Conservation (phyloP, 305 asterid species). For the Fraxinus sp. region DNA sequence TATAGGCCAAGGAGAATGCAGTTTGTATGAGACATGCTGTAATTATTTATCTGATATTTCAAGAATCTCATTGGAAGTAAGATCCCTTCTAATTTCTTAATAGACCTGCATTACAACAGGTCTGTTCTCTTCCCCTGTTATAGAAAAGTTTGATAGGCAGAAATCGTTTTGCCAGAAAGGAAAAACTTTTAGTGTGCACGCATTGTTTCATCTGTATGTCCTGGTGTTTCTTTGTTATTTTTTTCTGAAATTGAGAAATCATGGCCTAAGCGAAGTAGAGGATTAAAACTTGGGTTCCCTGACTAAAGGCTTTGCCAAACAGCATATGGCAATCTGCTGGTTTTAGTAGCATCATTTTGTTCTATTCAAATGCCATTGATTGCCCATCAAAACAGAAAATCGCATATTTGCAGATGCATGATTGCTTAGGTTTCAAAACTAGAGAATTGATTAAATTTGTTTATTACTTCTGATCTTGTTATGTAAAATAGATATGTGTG, state of each 20-base stretch:
- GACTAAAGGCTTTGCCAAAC: not conserved
- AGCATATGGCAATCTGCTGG: not conserved
- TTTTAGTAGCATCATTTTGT: not conserved
- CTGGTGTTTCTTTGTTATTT: not conserved
- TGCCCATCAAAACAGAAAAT: not conserved
- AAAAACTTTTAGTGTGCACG: not conserved
- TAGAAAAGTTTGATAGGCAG: not conserved
- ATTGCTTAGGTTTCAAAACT: not conserved
- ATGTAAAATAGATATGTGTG: not conserved
- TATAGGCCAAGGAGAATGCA: not conserved
- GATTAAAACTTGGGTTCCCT: not conserved
- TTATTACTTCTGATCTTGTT: not conserved
- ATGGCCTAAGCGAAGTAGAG: not conserved
- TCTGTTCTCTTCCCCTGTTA: not conserved
- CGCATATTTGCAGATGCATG: not conserved
- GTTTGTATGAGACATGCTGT: not conserved
- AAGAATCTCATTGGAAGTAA: not conserved
- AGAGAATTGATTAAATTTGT: not conserved
- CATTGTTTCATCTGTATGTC: not conserved
- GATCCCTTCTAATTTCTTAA: not conserved
- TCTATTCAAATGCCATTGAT: not conserved
- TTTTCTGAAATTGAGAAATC: not conserved
- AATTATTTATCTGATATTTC: not conserved
- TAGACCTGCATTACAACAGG: not conserved
- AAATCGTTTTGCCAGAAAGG: not conserved